Evolutionary conservation across 805 yeast species (phyloP), one percentile per base, ranked within the genome.

Genomic region (Torulaspora maleeae): DNA sequence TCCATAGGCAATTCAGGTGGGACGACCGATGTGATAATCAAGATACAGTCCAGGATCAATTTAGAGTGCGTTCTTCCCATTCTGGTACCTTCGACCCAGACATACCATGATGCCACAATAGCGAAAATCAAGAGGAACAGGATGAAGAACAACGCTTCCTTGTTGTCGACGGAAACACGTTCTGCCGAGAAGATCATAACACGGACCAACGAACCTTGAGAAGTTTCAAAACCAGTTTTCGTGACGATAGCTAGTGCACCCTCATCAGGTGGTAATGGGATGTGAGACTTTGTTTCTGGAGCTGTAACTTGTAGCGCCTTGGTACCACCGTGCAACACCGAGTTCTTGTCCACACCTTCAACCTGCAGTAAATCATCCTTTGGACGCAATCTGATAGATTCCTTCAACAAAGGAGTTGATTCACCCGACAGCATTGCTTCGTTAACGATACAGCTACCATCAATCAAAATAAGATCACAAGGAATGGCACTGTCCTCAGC

Each of bases 1-100:
- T 93, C 99, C 98, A 93, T 93, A 48, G 99, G 99, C 56, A 93
- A 77, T 71, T 93, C 99, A 35, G 99, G 99, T 29, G 99, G 99
- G 33, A 93, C 99, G 52, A 93, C 99, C 41, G 98, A 90, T 15
- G 99, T 93, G 58, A 93, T 79, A 57, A 93, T 95, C 61, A 93
- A 78, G 53, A 93, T 85, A 81, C 99, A 93, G 69, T 93, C 98
- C 61, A 93, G 77, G 54, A 93, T 83, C 66, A 93, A 78, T 69
- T 91, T 91, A 44, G 95, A 86, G 68, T 91, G 95, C 58, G 87
- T 79, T 71, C 99, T 85, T 60, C 96, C 98, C 87, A 87, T 83
- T 65, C 77, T 82, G 19, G 95, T 85, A 68, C 99, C 99, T 71
- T 91, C 96, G 49, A 86, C 83, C 99, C 99, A 93, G 43, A 93